A percentile compares a stretch with the other conserved stretches of the same genome.
Conservation (phyloP, 805 yeast genomes). For the Schizosaccharomyces cryophilus region DNA sequence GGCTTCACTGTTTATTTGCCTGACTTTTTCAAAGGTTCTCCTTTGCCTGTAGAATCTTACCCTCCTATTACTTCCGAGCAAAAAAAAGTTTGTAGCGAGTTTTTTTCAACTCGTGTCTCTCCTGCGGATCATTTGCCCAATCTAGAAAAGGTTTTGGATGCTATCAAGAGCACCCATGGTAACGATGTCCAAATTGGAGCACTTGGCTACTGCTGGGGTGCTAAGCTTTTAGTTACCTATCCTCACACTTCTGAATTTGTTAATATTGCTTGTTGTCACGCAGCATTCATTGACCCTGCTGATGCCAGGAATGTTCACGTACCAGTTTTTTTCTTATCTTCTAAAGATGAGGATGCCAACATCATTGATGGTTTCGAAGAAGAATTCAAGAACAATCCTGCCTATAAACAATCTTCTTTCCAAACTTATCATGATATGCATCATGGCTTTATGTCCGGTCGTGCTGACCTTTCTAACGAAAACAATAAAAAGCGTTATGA, state of each 20-base stretch:
- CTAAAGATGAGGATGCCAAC: conserved; percentile 6
- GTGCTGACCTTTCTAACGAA: conserved; percentile 7
- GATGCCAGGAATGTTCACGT: conserved; percentile 7
- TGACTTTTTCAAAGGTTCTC: conserved; percentile 7
- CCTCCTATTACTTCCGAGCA: not conserved
- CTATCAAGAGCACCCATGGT: not conserved
- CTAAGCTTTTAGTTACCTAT: conserved; percentile 5
- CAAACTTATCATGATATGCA: conserved; percentile 7
- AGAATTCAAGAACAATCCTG: conserved; percentile 1
- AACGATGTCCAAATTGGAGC: conserved; percentile 3
- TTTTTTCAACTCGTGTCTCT: not conserved
- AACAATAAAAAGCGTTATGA: conserved; percentile 7
- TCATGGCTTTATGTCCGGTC: conserved; percentile 9
- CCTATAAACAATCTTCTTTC: conserved; percentile 1
- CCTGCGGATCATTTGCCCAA: not conserved
- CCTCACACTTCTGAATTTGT: conserved; percentile 1
- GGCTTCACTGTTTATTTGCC: conserved; percentile 9
- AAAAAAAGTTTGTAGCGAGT: not conserved
- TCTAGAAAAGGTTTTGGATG: not conserved
- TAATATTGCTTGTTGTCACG: conserved; percentile 7
- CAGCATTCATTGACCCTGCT: conserved; percentile 5
- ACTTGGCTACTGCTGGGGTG: conserved; percentile 10
- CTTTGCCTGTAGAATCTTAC: not conserved
- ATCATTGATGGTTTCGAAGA: conserved; percentile 1
- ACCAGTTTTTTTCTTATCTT: conserved; percentile 6